Evolutionary conservation across 345 rosid genomes (phyloP), one percentile per base, ranked within the genome.

Genomic region (Salix caprea): DNA sequence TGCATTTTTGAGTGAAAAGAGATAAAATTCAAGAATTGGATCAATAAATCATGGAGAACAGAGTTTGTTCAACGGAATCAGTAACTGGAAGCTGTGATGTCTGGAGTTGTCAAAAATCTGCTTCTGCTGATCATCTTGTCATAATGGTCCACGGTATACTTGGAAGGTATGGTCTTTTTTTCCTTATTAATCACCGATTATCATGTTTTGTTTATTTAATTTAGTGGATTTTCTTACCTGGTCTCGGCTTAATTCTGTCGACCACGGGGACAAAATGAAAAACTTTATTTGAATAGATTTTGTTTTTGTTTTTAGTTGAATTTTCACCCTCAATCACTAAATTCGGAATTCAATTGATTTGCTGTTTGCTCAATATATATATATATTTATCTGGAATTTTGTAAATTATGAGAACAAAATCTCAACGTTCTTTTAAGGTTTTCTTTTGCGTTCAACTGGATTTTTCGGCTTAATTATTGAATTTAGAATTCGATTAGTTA

Each of bases 111-210:
- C 83, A 82, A 37, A 83, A 75, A 26, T 84, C 94, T 76, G 84
- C 89, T 48, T 83, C 94, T 10, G 95, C 95, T 10, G 97, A 96
- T 87, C 99, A 96, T 82, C 98, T 96, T 72, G 97, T 96, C 26
- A 82, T 96, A 79, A 90, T 92, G 99, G 95, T 92, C 82, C 96
- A 96, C 77, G 99, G 98, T 13, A 96, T 96, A 70, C 89, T 94
- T n/a, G 99, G 99, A 78, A 91, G 97, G 99, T 82, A 23, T 30
- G 70, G 6, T 46, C 8, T 70, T 34, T 66, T 66, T 65, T 2
- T 40, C 42, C n/a, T 64, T 13, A 7, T 70, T 66, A 19, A n/a
- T 48, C 9, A 58, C 18, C 5, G 15, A 19, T 24, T 1, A 21
- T 36, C 66, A 34, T 46, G 21, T 39, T 76, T 12, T 26, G 21